Evolutionary conservation across 1,284 basidiomycete species (phyloP).

Genomic region (Moesziomyces parantarcticus): DNA sequence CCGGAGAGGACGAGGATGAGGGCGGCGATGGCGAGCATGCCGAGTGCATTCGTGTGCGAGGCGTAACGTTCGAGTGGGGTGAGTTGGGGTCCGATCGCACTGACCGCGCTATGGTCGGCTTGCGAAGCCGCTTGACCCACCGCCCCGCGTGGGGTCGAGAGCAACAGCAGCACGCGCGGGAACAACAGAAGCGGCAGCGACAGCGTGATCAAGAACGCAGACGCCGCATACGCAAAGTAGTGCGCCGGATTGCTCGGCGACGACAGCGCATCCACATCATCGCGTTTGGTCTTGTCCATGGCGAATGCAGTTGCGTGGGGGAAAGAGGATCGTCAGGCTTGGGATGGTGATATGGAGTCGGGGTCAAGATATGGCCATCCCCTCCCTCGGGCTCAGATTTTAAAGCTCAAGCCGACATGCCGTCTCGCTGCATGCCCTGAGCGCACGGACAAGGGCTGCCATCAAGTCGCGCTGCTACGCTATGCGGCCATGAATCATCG

Average conservation of each 20-base stretch:
- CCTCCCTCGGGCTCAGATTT: no score
- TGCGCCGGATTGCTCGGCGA: slow-evolving; percentile 48
- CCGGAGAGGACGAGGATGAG: slow-evolving; percentile 41
- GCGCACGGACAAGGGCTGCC: no score
- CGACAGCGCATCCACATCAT: slow-evolving; percentile 32
- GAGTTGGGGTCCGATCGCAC: slow-evolving; percentile 43
- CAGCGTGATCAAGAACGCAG: slow-evolving; percentile 37
- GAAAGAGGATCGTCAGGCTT: no score
- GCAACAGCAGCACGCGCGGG: slow-evolving; percentile 39
- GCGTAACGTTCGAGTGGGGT: slow-evolving; percentile 44
- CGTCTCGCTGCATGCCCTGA: no score
- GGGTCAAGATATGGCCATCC: no score
- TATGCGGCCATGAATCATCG: no score
- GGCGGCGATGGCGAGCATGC: slow-evolving; percentile 35
- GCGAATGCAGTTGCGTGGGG: background rate
- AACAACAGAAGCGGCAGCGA: slow-evolving; percentile 44
- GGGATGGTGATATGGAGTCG: no score
- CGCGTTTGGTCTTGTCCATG: slow-evolving; percentile 29
- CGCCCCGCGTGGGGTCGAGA: slow-evolving; percentile 44
- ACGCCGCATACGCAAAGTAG: slow-evolving; percentile 47
- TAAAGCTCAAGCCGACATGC: no score
- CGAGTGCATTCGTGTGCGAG: slow-evolving; percentile 39
- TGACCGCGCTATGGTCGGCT: slow-evolving; percentile 13
- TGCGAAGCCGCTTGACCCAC: slow-evolving; percentile 26
- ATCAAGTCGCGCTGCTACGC: no score